A percentile compares a stretch with the other conserved stretches of the same genome.
These are phyloP conservation scores for Stemphylium beticola DNA, from an alignment of 2,329 filamentous ascomycete species.

Conservation along the genomic window DNA sequence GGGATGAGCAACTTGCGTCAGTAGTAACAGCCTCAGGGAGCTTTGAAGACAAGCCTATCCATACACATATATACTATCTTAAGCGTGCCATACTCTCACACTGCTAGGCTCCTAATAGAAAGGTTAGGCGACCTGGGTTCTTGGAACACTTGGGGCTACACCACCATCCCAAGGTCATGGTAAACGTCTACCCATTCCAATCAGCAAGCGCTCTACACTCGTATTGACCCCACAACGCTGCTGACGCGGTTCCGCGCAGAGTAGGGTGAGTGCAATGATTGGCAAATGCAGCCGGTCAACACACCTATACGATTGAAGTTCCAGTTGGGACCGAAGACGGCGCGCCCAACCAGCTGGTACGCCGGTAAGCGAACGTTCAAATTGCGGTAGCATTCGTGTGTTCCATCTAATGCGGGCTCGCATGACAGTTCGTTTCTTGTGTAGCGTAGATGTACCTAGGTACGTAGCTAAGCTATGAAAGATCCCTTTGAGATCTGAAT, in stretches of 20 bases:
- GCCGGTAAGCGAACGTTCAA: slow-evolving; percentile 8
- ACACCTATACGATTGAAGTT: background rate
- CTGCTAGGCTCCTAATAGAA: background rate
- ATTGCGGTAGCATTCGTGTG: slow-evolving; percentile 6
- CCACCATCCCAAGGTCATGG: background rate
- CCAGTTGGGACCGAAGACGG: background rate
- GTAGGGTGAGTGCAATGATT: slow-evolving; percentile 5
- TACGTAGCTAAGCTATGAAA: slow-evolving; percentile 4
- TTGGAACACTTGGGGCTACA: background rate
- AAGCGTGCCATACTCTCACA: background rate
- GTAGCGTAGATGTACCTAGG: background rate
- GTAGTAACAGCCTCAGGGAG: background rate
- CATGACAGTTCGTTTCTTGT: slow-evolving; percentile 6
- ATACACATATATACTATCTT: background rate
- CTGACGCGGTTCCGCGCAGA: slow-evolving; percentile 8
- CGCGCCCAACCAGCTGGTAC: slow-evolving; percentile 5
- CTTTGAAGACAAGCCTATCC: background rate
- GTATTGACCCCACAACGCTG: slow-evolving; percentile 18
- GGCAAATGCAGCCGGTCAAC: background rate
- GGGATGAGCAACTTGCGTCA: slow-evolving; percentile 14
- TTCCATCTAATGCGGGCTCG: slow-evolving; percentile 4
- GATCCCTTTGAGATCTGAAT: background rate
- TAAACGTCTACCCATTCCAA: background rate
- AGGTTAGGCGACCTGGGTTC: background rate
- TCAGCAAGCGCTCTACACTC: background rate